phyloP scores from a whole-genome alignment of 163 green algal genomes.

The Volvox carteri region DNA sequence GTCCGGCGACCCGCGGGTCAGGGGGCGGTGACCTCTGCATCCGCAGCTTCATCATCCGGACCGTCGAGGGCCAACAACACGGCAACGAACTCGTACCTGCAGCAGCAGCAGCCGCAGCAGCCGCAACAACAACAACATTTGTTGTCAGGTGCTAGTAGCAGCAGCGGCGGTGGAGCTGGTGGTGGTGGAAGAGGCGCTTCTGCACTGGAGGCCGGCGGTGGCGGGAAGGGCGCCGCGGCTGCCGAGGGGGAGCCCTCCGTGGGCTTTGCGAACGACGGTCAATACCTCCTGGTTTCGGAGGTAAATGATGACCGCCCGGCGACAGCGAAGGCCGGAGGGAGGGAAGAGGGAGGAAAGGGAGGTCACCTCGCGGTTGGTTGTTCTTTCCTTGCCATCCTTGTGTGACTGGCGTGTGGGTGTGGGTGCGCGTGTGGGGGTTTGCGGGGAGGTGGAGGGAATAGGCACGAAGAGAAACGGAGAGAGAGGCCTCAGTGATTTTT shows the following conservation, averaged over 20 bases:
- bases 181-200: neutral
- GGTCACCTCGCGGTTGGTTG: too few relatives aligned
- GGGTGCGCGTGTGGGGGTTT: neutral
- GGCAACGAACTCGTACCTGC: neutral
- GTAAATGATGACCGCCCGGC: too few relatives aligned
- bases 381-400: too few relatives aligned
- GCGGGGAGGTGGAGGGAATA: neutral
- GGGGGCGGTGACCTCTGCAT: neutral
- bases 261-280: conserved; percentile 91
- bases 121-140: neutral
- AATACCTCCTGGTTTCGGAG: conserved; percentile 82
- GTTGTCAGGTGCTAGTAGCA: neutral
- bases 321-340: too few relatives aligned
- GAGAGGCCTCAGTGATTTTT: too few relatives aligned
- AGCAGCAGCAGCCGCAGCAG: neutral
- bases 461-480: too few relatives aligned
- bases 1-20: conserved; percentile 32
- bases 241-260: neutral
- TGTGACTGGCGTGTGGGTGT: neutral
- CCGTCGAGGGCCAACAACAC: neutral
- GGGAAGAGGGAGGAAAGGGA: too few relatives aligned
- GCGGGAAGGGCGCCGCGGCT: neutral
- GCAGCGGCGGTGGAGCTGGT: too few relatives aligned
- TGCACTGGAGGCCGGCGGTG: neutral
- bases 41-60: neutral